phyloP scores from a whole-genome alignment of 1,284 basidiomycete genomes.

The Amylostereum areolatum region DNA sequence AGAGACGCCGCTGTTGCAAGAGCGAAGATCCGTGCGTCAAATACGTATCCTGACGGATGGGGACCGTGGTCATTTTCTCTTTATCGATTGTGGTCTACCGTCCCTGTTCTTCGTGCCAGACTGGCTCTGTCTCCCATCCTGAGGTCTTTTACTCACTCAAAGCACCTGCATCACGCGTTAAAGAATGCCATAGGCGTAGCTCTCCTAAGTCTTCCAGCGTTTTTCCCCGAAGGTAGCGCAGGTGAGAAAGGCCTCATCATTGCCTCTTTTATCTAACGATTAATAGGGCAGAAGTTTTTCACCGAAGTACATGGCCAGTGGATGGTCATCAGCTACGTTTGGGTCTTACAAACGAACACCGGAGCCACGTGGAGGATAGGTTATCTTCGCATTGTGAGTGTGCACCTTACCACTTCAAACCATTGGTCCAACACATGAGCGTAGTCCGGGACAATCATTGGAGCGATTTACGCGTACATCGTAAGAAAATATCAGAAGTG shows the following conservation, averaged over 20 bases:
- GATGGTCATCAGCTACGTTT: conserved; percentile 46
- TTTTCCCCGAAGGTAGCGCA: conserved; percentile 28
- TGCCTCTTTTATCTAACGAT: not conserved
- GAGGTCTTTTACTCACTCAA: conserved; percentile 30
- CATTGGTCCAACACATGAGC: not conserved
- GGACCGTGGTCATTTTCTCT: conserved; percentile 9
- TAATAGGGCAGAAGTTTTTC: conserved; percentile 34
- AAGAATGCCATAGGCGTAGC: conserved; percentile 43
- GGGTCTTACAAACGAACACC: conserved; percentile 47
- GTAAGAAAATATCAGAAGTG: conserved; percentile 21
- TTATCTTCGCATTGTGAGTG: conserved; percentile 38
- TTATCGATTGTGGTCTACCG: conserved; percentile 28
- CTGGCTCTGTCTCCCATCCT: conserved; percentile 29
- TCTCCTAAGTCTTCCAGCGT: conserved; percentile 38
- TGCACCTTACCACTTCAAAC: no score
- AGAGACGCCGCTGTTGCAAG: not conserved
- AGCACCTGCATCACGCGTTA: conserved; percentile 38
- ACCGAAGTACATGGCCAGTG: conserved; percentile 35
- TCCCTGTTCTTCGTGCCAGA: conserved; percentile 24
- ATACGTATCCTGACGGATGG: conserved; percentile 3
- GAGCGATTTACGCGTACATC: conserved; percentile 40
- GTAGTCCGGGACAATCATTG: conserved; percentile 39
- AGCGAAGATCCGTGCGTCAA: conserved; percentile 8
- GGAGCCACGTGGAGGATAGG: conserved; percentile 45
- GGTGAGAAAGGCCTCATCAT: conserved; percentile 20